These are phyloP conservation scores for Solanum raphanifolium DNA, from an alignment of 257 asterid genomes.

Conservation along the genomic window DNA sequence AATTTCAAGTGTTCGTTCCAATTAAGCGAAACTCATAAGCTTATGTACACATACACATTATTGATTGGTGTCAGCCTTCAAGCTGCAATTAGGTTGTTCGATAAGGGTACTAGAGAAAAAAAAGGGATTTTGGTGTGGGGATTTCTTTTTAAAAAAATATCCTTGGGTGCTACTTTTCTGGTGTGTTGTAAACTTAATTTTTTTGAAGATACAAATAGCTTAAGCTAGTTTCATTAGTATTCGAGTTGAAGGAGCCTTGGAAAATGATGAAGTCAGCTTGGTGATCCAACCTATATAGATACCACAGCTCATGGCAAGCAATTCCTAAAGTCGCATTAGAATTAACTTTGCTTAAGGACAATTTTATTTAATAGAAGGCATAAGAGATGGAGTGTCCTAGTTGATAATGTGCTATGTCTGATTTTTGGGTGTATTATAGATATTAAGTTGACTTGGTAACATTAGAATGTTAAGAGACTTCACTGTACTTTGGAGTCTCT, in stretches of 20 bases:
- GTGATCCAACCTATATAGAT: neutral
- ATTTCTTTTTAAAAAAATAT: neutral
- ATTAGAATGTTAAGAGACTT: neutral
- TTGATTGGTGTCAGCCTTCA: neutral
- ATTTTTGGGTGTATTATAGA: neutral
- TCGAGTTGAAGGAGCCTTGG: neutral
- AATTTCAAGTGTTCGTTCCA: neutral
- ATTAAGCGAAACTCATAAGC: neutral
- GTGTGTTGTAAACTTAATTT: neutral
- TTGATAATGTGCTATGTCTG: neutral
- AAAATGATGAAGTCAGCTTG: neutral
- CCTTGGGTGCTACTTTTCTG: neutral
- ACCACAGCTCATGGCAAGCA: neutral
- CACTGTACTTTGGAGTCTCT: neutral
- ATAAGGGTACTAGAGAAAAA: neutral
- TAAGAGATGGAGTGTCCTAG: neutral
- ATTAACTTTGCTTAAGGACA: neutral
- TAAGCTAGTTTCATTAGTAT: neutral
- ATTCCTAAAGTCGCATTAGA: neutral
- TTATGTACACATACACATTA: neutral
- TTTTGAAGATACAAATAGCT: neutral
- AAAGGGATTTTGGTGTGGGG: neutral
- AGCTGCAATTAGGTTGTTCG: neutral
- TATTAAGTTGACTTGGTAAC: neutral
- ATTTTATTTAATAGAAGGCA: neutral